phyloP scores from a whole-genome alignment of 176 grass and related monocot genomes.

The Triticum aestivum region IWGSC_CS_RefSeq_v2.1 NC_057813.1:724607109-724607608 shows the following conservation, averaged over 20 bases:
- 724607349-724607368: neutral
- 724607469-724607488: neutral
- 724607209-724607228: neutral
- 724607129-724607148: too few relatives aligned
- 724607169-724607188: neutral
- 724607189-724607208: neutral
- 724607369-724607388: constrained; percentile 13
- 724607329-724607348: neutral
- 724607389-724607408: neutral
- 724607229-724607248: too few relatives aligned
- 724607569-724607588: neutral
- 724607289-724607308: too few relatives aligned
- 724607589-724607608: neutral
- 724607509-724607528: neutral
- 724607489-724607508: neutral
- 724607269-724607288: too few relatives aligned
- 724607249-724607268: too few relatives aligned
- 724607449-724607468: neutral
- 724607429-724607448: neutral
- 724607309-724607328: neutral
- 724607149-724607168: too few relatives aligned
- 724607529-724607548: constrained; percentile 6
- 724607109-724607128: too few relatives aligned
- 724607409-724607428: neutral
- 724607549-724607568: neutral